These are phyloP conservation scores for Scenedesmus sp. DNA, from an alignment of 163 green algal species.

Conservation along the genomic window DNA sequence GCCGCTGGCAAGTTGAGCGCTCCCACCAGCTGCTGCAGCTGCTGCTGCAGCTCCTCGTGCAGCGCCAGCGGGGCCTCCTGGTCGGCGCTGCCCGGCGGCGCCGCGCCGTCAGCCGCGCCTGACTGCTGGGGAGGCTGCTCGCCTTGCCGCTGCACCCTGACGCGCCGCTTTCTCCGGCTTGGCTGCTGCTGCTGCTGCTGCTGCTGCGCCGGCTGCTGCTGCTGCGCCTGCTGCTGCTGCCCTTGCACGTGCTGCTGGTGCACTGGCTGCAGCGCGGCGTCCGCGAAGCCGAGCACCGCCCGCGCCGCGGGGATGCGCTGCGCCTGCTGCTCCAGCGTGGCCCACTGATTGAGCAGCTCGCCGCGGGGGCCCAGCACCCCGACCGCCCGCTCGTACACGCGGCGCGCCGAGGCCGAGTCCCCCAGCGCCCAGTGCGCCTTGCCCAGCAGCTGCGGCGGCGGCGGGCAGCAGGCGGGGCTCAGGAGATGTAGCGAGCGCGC, in stretches of 20 bases:
- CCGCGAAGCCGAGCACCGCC: slow-evolving; percentile 29
- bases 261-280: slow-evolving; percentile 15
- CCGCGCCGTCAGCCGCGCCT: not conserved
- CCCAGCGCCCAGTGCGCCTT: slow-evolving; percentile 57
- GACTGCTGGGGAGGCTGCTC: not conserved
- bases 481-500: not conserved
- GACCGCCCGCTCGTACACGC: slow-evolving; percentile 56
- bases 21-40: not conserved
- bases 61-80: not conserved
- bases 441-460: slow-evolving; percentile 20
- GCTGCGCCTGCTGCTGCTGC: not conserved
- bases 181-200: slow-evolving; percentile 2
- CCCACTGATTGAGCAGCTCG: slow-evolving; percentile 63
- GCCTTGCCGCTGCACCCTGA: not conserved
- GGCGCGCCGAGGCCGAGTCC: slow-evolving; percentile 45
- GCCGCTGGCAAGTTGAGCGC: not conserved
- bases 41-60: slow-evolving; percentile 10
- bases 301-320: slow-evolving; percentile 25
- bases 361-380: slow-evolving; percentile 38
- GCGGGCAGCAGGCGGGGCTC: not conserved
- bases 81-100: not conserved
- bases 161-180: not conserved
- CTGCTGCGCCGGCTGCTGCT: not conserved
- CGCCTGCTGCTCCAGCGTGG: slow-evolving; percentile 61
- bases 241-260: not conserved